Evolutionary conservation across 73 alveolate species (phyloP).

Genomic region (Symbiodinium natans): DNA sequence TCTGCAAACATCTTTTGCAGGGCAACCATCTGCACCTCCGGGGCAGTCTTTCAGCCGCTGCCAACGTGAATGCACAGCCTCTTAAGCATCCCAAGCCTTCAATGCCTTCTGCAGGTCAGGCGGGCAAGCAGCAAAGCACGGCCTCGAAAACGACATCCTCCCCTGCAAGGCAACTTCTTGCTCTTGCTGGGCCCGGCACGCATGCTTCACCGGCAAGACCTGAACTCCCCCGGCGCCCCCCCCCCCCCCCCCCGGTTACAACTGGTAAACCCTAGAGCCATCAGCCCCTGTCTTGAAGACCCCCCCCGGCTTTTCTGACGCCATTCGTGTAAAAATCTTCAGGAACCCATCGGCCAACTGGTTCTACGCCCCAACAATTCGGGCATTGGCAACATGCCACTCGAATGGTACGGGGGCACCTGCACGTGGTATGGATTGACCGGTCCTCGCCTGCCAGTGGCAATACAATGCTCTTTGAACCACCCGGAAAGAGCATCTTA

Average conservation of each 20-base stretch:
- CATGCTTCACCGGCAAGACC: conserved; percentile 91
- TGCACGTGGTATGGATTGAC: conserved; percentile 79
- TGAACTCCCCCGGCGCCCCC: neutral
- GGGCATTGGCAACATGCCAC: neutral
- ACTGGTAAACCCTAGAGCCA: neutral
- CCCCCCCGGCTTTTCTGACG: too few relatives aligned
- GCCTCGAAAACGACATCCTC: conserved; percentile 31
- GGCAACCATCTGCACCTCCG: conserved; percentile 69
- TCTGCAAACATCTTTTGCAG: conserved; percentile 77
- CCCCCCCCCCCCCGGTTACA: neutral
- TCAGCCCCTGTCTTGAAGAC: too few relatives aligned
- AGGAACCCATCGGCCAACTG: too few relatives aligned
- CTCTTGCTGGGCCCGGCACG: neutral
- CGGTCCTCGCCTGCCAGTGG: conserved; percentile 55
- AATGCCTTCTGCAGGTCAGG: conserved; percentile 68
- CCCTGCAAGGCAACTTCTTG: neutral
- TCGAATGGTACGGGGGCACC: neutral
- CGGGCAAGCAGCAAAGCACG: conserved; percentile 86
- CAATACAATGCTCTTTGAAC: too few relatives aligned
- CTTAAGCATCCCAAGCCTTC: neutral
- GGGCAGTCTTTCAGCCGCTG: neutral
- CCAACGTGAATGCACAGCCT: neutral
- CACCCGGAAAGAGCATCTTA: neutral
- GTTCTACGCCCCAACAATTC: too few relatives aligned
- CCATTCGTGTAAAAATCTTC: too few relatives aligned